Conservation (phyloP, 1,284 basidiomycete species). For the Fistulina hepatica region DNA sequence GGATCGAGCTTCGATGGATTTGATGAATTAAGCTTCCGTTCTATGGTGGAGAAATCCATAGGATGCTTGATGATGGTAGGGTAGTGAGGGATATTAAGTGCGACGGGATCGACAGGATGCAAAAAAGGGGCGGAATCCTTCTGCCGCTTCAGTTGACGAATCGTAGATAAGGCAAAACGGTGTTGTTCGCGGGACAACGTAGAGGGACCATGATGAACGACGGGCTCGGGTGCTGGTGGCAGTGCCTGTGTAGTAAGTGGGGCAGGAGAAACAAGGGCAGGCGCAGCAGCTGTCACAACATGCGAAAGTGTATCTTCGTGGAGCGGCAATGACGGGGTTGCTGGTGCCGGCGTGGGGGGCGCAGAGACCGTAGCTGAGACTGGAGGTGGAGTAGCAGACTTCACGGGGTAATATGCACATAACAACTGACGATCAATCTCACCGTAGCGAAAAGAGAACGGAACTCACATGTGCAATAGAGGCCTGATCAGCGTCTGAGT, state of each 20-base stretch:
- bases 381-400: slow-evolving; percentile 65
- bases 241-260: slow-evolving; percentile 14
- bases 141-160: slow-evolving; percentile 80
- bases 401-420: slow-evolving; percentile 34
- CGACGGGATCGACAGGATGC: slow-evolving; percentile 84
- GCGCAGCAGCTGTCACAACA: too few species aligned
- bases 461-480: slow-evolving; percentile 51
- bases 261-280: slow-evolving; percentile 19
- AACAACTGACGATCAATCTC: slow-evolving; percentile 44
- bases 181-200: slow-evolving; percentile 58
- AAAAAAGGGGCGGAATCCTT: slow-evolving; percentile 81
- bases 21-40: slow-evolving; percentile 73
- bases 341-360: slow-evolving; percentile 28
- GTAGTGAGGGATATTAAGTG: slow-evolving; percentile 88
- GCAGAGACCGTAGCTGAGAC: slow-evolving; percentile 31
- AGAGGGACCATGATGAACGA: slow-evolving; percentile 27
- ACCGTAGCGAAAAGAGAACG: slow-evolving; percentile 35
- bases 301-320: too few species aligned
- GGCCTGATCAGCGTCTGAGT: slow-evolving; percentile 43
- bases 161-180: slow-evolving; percentile 70
- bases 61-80: slow-evolving; percentile 78
- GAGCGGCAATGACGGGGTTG: slow-evolving; percentile 20
- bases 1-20: slow-evolving; percentile 69
- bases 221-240: too few species aligned
- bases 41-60: slow-evolving; percentile 94